phyloP scores from a whole-genome alignment of 495 filamentous ascomycete genomes.

The Oleoguttula mirabilis region DNA sequence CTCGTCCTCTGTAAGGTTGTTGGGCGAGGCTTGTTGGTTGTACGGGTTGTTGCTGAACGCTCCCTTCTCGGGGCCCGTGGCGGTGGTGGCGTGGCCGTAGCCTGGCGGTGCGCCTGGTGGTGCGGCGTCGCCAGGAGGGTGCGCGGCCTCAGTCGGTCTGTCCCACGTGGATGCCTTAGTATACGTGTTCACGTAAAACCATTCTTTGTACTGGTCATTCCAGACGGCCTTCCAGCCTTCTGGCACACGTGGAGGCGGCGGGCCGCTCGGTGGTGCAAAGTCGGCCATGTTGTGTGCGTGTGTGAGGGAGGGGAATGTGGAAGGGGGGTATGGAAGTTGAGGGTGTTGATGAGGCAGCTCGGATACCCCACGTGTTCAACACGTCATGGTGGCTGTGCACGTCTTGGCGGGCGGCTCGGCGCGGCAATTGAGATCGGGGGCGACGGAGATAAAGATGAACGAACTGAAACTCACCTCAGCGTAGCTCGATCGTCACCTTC shows the following conservation, averaged over 20 bases:
- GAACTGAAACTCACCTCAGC: too few relatives aligned
- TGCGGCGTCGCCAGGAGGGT: slow-evolving; percentile 32
- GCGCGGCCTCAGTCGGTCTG: slow-evolving; percentile 50
- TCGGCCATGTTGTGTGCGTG: slow-evolving; percentile 46
- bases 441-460: too few relatives aligned
- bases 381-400: too few relatives aligned
- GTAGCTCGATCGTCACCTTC: too few relatives aligned
- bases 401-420: too few relatives aligned
- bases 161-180: slow-evolving; percentile 88
- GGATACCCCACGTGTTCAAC: too few relatives aligned
- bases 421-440: too few relatives aligned
- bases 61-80: slow-evolving; percentile 39
- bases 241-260: slow-evolving; percentile 77
- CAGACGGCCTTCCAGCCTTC: slow-evolving; percentile 79
- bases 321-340: too few relatives aligned
- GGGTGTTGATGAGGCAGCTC: too few relatives aligned
- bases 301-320: too few relatives aligned
- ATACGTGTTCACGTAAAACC: slow-evolving; percentile 81
- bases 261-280: slow-evolving; percentile 59
- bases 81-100: slow-evolving; percentile 39
- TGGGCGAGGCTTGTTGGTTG: too few relatives aligned
- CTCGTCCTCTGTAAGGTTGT: slow-evolving; percentile 52
- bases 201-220: slow-evolving; percentile 42
- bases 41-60: slow-evolving; percentile 54
- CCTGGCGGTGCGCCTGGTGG: slow-evolving; percentile 46